Evolutionary conservation across 768 basidiomycete species (phyloP).

Genomic region (Lentinula boryana): DNA sequence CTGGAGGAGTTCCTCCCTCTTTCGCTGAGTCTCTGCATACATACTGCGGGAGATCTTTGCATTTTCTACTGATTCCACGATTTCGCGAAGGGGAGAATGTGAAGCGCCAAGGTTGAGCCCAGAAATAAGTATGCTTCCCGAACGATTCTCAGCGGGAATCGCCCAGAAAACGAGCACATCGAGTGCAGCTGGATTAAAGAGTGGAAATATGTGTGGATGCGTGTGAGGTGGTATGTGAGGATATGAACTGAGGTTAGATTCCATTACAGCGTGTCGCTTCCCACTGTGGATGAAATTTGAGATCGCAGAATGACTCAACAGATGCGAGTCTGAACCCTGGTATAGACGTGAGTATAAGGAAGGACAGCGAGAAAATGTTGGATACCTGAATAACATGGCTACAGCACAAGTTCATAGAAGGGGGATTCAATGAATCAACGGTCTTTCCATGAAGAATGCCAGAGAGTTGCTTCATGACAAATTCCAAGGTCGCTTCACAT

Average conservation of each 20-base stretch:
- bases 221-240: slow-evolving; percentile 51
- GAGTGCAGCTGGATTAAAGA: slow-evolving; percentile 67
- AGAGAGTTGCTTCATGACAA: slow-evolving; percentile 45
- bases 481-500: slow-evolving; percentile 38
- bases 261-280: slow-evolving; percentile 38
- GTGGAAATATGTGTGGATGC: slow-evolving; percentile 65
- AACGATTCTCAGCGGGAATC: slow-evolving; percentile 50
- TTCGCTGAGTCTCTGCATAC: slow-evolving; percentile 85
- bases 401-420: slow-evolving; percentile 48
- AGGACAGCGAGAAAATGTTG: slow-evolving; percentile 1
- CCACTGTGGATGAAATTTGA: slow-evolving; percentile 39
- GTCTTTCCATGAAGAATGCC: slow-evolving; percentile 43
- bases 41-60: slow-evolving; percentile 75
- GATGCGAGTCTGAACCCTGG: neutral
- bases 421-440: slow-evolving; percentile 37
- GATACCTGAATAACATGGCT: slow-evolving; percentile 40
- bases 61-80: slow-evolving; percentile 53
- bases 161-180: slow-evolving; percentile 79
- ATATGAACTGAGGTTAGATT: slow-evolving; percentile 30
- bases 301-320: slow-evolving; percentile 16
- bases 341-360: slow-evolving; percentile 6
- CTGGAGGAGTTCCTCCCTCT: slow-evolving; percentile 60
- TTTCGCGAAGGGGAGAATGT: slow-evolving; percentile 57
- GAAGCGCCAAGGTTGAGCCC: slow-evolving; percentile 61
- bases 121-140: slow-evolving; percentile 55